These are phyloP conservation scores for Cutaneotrichosporon daszewskae DNA, from an alignment of 1,284 basidiomycete genomes.

Conservation along the genomic window DNA sequence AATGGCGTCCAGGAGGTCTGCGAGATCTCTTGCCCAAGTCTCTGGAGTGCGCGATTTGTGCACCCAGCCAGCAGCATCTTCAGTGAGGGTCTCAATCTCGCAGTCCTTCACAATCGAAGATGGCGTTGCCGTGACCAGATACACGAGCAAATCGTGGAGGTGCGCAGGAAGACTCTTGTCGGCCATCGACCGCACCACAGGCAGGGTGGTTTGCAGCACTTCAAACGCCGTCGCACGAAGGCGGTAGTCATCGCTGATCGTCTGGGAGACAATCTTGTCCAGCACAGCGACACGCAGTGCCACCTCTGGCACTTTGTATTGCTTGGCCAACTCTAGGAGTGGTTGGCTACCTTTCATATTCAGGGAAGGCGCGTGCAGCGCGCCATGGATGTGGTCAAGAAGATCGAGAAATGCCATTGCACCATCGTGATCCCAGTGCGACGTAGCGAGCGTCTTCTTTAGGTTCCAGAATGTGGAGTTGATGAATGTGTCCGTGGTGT, in stretches of 20 bases:
- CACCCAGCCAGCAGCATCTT: conserved; percentile 14
- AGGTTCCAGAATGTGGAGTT: conserved; percentile 69
- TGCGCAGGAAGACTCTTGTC: conserved; percentile 3
- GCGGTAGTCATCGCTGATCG: conserved; percentile 11
- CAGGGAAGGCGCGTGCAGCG: conserved; percentile 49
- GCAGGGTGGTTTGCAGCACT: conserved; percentile 13
- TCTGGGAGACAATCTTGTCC: conserved; percentile 12
- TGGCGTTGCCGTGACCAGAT: conserved; percentile 7
- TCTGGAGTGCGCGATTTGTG: conserved; percentile 10
- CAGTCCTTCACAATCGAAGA: not conserved
- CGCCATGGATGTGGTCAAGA: conserved; percentile 48
- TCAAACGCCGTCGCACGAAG: conserved; percentile 17
- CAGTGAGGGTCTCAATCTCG: conserved; percentile 1
- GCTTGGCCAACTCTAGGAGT: not conserved
- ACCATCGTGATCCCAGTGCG: conserved; percentile 58
- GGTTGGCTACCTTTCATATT: conserved; percentile 14
- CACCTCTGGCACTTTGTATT: not conserved
- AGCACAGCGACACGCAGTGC: conserved; percentile 11
- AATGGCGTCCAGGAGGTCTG: conserved; percentile 58
- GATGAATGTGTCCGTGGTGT: conserved; percentile 16
- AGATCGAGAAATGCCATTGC: conserved; percentile 68
- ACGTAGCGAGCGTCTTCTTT: conserved; percentile 63
- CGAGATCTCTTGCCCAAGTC: conserved; percentile 62
- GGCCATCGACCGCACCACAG: conserved; percentile 3
- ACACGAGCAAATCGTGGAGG: conserved; percentile 1